Percentiles rank a stretch among this genome's conserved stretches.
phyloP scores from a whole-genome alignment of 371 early-diverging fungal species.

The Mucor circinelloides region DNA sequence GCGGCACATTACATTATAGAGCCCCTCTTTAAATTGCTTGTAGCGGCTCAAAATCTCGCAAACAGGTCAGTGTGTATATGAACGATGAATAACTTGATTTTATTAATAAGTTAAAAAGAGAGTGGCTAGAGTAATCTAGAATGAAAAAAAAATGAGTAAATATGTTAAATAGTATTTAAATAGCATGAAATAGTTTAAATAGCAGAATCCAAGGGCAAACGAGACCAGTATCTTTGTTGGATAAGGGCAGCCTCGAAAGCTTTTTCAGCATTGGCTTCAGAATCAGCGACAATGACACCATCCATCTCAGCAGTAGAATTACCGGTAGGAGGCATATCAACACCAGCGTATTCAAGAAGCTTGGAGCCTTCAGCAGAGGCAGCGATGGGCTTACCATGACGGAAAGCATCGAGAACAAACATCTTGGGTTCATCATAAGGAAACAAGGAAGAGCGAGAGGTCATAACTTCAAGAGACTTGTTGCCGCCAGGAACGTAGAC shows the following conservation, averaged over 20 bases:
- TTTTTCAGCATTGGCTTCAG: not conserved
- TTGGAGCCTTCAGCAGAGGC: conserved; percentile 43
- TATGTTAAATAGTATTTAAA: not conserved
- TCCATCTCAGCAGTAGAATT: conserved; percentile 40
- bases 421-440: conserved; percentile 39
- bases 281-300: conserved; percentile 2
- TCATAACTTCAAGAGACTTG: conserved; percentile 21
- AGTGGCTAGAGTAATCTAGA: not conserved
- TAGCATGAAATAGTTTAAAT: not conserved
- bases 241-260: conserved; percentile 30
- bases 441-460: conserved; percentile 14
- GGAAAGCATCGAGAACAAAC: conserved; percentile 39
- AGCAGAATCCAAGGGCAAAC: conserved; percentile 34
- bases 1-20: too few relatives aligned
- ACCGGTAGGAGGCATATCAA: conserved; percentile 33
- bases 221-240: conserved; percentile 41
- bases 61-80: not conserved
- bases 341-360: conserved; percentile 45
- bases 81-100: not conserved
- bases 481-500: conserved; percentile 44
- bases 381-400: conserved; percentile 49
- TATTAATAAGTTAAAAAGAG: not conserved
- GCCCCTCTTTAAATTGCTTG: too few relatives aligned
- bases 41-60: too few relatives aligned
- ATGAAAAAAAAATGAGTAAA: not conserved